These are phyloP conservation scores for Fraxinus nigra DNA, from an alignment of 305 asterid genomes.

Conservation along the genomic window DNA sequence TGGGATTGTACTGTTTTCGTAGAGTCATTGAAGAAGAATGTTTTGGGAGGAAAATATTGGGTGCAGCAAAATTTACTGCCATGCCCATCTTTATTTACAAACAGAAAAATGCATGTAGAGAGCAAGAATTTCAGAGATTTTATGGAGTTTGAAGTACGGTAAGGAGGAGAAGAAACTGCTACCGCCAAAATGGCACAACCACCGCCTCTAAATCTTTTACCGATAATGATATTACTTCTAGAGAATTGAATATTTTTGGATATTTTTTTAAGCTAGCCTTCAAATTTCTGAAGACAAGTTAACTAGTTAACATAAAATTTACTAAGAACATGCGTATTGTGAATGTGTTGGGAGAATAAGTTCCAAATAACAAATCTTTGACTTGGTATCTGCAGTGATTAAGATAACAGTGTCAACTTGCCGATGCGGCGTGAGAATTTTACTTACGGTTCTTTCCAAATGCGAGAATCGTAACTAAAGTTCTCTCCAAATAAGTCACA, in stretches of 20 bases:
- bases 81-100: conserved; percentile 12
- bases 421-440: no score
- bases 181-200: background rate
- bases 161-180: background rate
- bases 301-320: no score
- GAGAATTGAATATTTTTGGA: no score
- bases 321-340: background rate
- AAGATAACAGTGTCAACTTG: no score
- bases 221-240: no score
- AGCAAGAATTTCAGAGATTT: background rate
- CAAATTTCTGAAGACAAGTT: background rate
- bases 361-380: no score
- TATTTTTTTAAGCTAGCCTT: background rate
- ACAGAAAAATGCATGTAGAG: background rate
- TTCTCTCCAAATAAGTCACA: no score
- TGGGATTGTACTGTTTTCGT: conserved; percentile 23
- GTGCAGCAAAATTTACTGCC: conserved; percentile 35
- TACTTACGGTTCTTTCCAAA: no score
- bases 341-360: no score
- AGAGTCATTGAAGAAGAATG: conserved; percentile 24
- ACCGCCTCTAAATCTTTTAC: background rate
- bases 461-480: no score
- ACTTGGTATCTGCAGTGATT: no score
- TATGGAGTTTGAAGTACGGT: conserved; percentile 5
- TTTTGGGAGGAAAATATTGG: conserved; percentile 23